Evolutionary conservation across 495 filamentous ascomycete species (phyloP), one percentile per base, ranked within the genome.

Genomic region (Penicillium daleae): DNA sequence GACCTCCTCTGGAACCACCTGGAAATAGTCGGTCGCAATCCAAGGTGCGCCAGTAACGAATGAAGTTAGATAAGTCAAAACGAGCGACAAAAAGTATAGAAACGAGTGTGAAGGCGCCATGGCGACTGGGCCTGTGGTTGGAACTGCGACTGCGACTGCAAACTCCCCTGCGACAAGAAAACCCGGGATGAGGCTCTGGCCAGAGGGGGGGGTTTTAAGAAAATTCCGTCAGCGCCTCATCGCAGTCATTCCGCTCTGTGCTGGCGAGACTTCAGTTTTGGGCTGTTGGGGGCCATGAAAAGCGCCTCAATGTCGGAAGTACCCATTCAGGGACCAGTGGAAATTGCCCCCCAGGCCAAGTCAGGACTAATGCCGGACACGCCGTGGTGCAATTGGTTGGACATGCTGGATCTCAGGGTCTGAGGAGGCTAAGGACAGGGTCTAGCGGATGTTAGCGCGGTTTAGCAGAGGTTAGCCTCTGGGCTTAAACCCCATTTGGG

Each of bases 11-110:
- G 57, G 24, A 2, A 61, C 51, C 29, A 67, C 52, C 56, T 76
- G 62, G 21, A 67, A 76, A 50, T 59, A 32, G 17, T 69, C 69
- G 3, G 75, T 77, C 27, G 72, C 69, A 22, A 76, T 71, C 75
- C 75, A 77, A 8, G 75, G 75, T 1, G 59, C 61, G 3, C 72
- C 71, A 7, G 55, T 24, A 67, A 72, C 65, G 53, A 71, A 59
- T 17, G 69, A 57, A 53, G 19, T 26, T 6, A 66, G 56, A 22
- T 33, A 54, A 21, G 64, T 42, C 29, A 64, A 61, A 71, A 63
- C 68, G 70, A 72, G 59, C 13, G 70, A 64, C 63, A 63, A 52
- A 49, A 64, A 50, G 17, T 52, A 40, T 9, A 57, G 53, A 50
- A 71, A 69, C 63, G 70, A 71, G 60, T 52, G 70, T 66, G 49